Evolutionary conservation across 495 filamentous ascomycete species (phyloP).

Genomic region (Penicillium goetzii): DNA sequence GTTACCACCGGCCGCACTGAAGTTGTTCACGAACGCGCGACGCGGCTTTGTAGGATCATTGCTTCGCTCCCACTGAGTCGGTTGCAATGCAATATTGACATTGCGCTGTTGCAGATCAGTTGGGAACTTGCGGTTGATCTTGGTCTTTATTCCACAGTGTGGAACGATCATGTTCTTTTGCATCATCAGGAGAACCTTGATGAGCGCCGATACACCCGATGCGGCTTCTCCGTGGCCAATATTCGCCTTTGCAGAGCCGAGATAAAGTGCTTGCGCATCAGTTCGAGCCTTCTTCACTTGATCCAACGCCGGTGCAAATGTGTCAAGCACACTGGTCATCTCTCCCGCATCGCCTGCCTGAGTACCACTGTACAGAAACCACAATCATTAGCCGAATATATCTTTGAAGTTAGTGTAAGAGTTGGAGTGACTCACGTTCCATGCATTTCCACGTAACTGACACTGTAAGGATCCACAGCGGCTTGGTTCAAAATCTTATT

Average conservation of each 20-base stretch:
- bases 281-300: not conserved
- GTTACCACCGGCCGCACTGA: constrained; percentile 44
- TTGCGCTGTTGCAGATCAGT: not conserved
- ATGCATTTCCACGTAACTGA: constrained; percentile 57
- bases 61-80: not conserved
- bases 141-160: constrained; percentile 48
- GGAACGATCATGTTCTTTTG: constrained; percentile 44
- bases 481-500: constrained; percentile 47
- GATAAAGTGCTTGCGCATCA: not conserved
- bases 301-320: constrained; percentile 24
- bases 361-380: constrained; percentile 30
- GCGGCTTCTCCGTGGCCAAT: constrained; percentile 57
- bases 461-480: constrained; percentile 48
- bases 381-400: too few species aligned
- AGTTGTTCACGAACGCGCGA: constrained; percentile 38
- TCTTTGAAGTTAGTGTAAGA: too few species aligned
- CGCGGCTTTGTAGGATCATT: constrained; percentile 7
- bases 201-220: constrained; percentile 49
- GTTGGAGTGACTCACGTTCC: constrained; percentile 32
- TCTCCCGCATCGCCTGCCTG: constrained; percentile 42
- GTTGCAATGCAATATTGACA: not conserved
- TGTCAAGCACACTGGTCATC: constrained; percentile 28
- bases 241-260: constrained; percentile 54
- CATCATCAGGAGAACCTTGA: constrained; percentile 57
- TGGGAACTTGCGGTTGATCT: constrained; percentile 41